A percentile compares a stretch with the other conserved stretches of the same genome.
These are phyloP conservation scores for Elsinoe ampelina DNA, from an alignment of 2,329 filamentous ascomycete species.

Conservation along the genomic window DNA sequence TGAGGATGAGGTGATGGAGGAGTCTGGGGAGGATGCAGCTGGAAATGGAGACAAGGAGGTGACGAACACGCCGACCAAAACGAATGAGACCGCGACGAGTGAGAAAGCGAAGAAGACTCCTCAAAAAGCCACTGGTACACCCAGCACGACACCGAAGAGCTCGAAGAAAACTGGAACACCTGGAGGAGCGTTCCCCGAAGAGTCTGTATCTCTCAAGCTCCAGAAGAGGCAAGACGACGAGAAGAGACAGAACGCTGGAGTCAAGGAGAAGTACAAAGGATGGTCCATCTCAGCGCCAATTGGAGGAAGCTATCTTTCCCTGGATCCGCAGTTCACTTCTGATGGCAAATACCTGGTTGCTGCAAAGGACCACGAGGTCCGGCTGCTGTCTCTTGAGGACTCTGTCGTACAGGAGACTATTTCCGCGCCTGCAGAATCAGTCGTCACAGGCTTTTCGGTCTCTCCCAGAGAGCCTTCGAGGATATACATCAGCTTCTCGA, in stretches of 20 bases:
- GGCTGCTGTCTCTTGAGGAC: conserved; percentile 57
- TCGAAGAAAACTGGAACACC: neutral
- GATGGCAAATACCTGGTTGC: conserved; percentile 33
- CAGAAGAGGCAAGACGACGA: neutral
- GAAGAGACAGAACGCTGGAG: neutral
- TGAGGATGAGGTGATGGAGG: neutral
- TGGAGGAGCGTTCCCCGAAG: neutral
- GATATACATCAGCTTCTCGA: conserved; percentile 4
- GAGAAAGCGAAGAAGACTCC: neutral
- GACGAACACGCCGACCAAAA: neutral
- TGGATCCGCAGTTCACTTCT: conserved; percentile 49
- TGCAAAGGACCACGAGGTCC: conserved; percentile 24
- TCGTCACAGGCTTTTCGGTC: conserved; percentile 40
- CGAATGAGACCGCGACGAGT: neutral
- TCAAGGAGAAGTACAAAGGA: conserved; percentile 14
- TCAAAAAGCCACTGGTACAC: neutral
- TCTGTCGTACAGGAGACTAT: conserved; percentile 73
- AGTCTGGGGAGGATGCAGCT: neutral
- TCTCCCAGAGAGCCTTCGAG: neutral
- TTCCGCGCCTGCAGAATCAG: conserved; percentile 40
- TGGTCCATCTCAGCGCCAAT: conserved; percentile 43
- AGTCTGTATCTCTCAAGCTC: neutral
- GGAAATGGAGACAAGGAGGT: neutral
- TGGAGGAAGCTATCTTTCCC: conserved; percentile 47
- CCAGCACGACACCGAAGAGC: neutral